Base-by-base conservation (phyloP, 306 rosid species). In the Senna siamea region DNA sequence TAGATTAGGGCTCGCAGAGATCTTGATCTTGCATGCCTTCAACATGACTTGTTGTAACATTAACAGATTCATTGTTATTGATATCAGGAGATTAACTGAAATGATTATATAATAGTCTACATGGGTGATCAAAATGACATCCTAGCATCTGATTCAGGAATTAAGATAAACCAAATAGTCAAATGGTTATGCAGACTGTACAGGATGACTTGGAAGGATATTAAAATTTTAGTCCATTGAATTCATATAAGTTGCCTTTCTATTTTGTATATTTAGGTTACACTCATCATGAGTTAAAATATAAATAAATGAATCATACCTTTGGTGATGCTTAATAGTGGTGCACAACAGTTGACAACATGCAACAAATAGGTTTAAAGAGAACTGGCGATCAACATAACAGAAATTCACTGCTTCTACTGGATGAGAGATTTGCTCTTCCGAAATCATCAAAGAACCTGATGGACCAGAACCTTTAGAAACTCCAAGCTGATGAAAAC, bases 321-420 rank as follows among this genome's bases (percentile, higher is more conserved):
- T 86, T 71, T 85, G 89, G 82, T 83, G 94, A 83, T 91, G 96
- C 86, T 85, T 88, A 46, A 91, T 77, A 58, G 78, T 76, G 34
- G 89, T 86, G 78, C 85, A 87, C 79, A 91, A 72, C 56, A 91
- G 83, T 73, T 91, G 89, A 87, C 96, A 93, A 79, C 96, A 82
- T 4, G 92, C 87, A 81, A 87, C 81, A 77, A 85, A 91, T 74
- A 93, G 88, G 76, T 84, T 83, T 47, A 89, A 35, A 28, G 87
- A 79, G 85, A 85, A 93, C 73, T 73, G 83, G 62, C 76, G 83
- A 69, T 93, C 96, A 40, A 85, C 70, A 23, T 62, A 72, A 56
- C 70, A 43, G 58, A 66, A 46, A 58, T 81, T 66, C 60, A 57
- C 67, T 70, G 85, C 59, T 57, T 74, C 83, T 80, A 56, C 84